These are phyloP conservation scores for Alternaria solani DNA, from an alignment of 2,329 filamentous ascomycete genomes.

Conservation along the genomic window DNA sequence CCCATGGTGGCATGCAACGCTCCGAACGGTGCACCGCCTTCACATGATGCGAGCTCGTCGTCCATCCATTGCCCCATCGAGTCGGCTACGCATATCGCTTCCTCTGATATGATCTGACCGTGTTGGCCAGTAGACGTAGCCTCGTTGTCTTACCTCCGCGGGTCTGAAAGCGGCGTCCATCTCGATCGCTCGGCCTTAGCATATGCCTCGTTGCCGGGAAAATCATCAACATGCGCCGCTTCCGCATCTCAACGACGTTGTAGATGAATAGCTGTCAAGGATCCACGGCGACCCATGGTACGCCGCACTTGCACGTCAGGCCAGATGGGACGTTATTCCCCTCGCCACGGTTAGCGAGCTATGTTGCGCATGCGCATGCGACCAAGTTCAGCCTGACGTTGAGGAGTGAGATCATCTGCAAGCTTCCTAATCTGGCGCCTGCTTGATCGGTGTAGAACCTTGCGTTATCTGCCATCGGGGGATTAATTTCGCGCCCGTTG, in stretches of 20 bases:
- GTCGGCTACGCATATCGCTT: conserved; percentile 23
- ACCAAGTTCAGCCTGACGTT: conserved; percentile 10
- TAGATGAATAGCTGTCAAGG: background rate
- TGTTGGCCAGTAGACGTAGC: conserved; percentile 5
- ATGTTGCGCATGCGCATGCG: conserved; percentile 16
- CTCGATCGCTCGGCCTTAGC: conserved; percentile 1
- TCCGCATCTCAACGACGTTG: background rate
- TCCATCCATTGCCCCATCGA: conserved; percentile 25
- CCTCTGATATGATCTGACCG: background rate
- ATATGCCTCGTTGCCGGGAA: background rate
- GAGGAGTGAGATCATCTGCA: conserved; percentile 9
- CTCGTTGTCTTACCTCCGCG: background rate
- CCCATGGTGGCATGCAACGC: conserved; percentile 14
- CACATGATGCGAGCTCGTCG: conserved; percentile 19
- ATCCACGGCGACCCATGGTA: background rate
- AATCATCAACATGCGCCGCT: conserved; percentile 5
- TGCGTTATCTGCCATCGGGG: conserved; percentile 4
- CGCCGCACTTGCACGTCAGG: conserved; percentile 1
- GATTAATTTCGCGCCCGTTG: conserved; percentile 2
- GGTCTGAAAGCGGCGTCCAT: background rate
- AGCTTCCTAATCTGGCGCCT: conserved; percentile 5
- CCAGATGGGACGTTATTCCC: background rate
- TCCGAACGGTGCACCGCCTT: conserved; percentile 16
- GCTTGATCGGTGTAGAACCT: conserved; percentile 2
- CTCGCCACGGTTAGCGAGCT: conserved; percentile 9